Conservation (phyloP, 2,329 filamentous ascomycete genomes). For the Stagonosporopsis vannaccii region DNA sequence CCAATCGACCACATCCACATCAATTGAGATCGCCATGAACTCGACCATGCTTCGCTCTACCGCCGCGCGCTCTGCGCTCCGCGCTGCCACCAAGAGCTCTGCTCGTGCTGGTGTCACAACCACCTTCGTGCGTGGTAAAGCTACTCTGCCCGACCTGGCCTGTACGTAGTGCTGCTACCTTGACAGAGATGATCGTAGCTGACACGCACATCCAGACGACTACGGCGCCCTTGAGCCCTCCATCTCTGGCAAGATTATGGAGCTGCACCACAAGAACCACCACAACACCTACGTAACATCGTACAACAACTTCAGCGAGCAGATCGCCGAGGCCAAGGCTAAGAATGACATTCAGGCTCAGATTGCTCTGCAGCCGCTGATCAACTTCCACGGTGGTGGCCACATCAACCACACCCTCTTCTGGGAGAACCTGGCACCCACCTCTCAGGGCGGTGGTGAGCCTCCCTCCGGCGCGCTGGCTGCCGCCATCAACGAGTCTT, state of each 20-base stretch:
- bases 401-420: conserved; percentile 74
- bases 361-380: conserved; percentile 63
- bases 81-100: conserved; percentile 69
- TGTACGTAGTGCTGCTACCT: conserved; percentile 60
- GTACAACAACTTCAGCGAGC: conserved; percentile 80
- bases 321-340: conserved; percentile 66
- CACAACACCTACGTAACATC: conserved; percentile 93
- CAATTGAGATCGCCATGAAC: conserved; percentile 67
- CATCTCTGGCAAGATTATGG: conserved; percentile 92
- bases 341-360: conserved; percentile 62
- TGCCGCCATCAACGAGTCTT: conserved; percentile 66
- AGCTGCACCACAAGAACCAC: conserved; percentile 93
- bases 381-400: conserved; percentile 73
- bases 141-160: conserved; percentile 86
- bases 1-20: conserved; percentile 31
- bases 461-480: conserved; percentile 65
- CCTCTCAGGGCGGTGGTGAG: conserved; percentile 70
- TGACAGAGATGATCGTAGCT: background rate
- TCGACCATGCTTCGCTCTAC: conserved; percentile 76
- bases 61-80: conserved; percentile 74
- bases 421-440: conserved; percentile 74
- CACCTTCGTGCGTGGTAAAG: conserved; percentile 85
- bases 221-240: conserved; percentile 90
- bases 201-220: conserved; percentile 70
- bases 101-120: conserved; percentile 70